These are phyloP conservation scores for Singerocomus rubriflavus DNA, from an alignment of 1,284 basidiomycete genomes.

Conservation along the genomic window DNA sequence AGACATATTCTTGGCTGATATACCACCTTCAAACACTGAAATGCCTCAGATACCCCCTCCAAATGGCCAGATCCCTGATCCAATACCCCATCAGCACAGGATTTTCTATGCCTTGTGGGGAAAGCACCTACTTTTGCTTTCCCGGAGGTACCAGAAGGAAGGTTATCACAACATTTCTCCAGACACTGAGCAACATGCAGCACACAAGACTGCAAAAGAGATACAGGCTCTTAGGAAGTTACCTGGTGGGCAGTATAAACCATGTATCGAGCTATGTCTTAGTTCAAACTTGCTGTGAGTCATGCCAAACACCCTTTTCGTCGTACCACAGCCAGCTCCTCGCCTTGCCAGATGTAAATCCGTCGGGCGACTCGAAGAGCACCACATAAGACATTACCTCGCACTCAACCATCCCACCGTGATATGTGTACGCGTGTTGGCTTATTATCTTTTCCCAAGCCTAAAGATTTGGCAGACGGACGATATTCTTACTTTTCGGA, in stretches of 20 bases:
- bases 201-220: constrained; percentile 27
- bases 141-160: constrained; percentile 16
- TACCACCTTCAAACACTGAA: constrained; percentile 20
- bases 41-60: constrained; percentile 20
- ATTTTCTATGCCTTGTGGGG: constrained; percentile 26
- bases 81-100: constrained; percentile 23
- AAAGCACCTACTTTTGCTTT: constrained; percentile 26
- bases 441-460: neutral
- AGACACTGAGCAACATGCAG: constrained; percentile 17
- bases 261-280: constrained; percentile 78
- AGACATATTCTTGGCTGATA: constrained; percentile 46
- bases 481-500: constrained; percentile 74
- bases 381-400: constrained; percentile 71
- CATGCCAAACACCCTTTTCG: neutral
- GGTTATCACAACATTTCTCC: constrained; percentile 6
- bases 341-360: constrained; percentile 58
- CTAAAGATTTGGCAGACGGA: constrained; percentile 56
- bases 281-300: constrained; percentile 75
- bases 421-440: constrained; percentile 60
- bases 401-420: constrained; percentile 62
- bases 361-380: constrained; percentile 57
- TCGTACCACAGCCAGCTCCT: neutral
- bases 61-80: constrained; percentile 17
- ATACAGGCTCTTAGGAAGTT: constrained; percentile 21
- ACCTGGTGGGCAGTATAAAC: constrained; percentile 38